These are phyloP conservation scores for Schwanniomyces vanrijiae DNA, from an alignment of 805 yeast species.

Conservation along the genomic window DNA sequence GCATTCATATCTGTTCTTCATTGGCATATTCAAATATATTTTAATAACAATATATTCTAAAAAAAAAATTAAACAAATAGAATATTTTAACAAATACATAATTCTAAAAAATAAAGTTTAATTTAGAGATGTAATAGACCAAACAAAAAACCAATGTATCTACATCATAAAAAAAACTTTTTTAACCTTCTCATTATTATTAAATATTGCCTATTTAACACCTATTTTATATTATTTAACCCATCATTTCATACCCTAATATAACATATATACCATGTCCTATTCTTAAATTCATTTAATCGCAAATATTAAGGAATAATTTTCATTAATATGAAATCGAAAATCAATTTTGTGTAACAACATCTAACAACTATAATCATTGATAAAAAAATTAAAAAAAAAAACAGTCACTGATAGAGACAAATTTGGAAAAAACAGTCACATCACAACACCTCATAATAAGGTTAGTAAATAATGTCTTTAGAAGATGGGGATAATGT, in stretches of 20 bases:
- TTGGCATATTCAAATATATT: too few species aligned
- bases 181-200: too few species aligned
- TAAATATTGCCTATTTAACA: too few species aligned
- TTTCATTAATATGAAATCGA: background rate
- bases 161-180: too few species aligned
- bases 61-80: too few species aligned
- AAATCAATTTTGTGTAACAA: constrained; percentile 3
- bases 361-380: background rate
- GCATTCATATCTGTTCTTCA: too few species aligned
- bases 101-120: too few species aligned
- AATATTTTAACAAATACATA: too few species aligned
- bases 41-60: too few species aligned
- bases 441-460: constrained; percentile 9
- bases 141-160: background rate
- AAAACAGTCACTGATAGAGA: constrained; percentile 19
- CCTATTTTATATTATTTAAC: too few species aligned
- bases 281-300: background rate
- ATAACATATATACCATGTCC: background rate
- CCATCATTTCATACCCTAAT: constrained; percentile 39
- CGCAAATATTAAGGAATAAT: background rate
- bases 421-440: constrained; percentile 13
- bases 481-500: constrained; percentile 3
- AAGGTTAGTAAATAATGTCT: constrained; percentile 2
- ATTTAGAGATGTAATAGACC: too few species aligned
- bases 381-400: constrained; percentile 17